A percentile compares a stretch with the other conserved stretches of the same genome.
Conservation (phyloP, 192 early-diverging fungal species). For the Coemansia sp. region DNA sequence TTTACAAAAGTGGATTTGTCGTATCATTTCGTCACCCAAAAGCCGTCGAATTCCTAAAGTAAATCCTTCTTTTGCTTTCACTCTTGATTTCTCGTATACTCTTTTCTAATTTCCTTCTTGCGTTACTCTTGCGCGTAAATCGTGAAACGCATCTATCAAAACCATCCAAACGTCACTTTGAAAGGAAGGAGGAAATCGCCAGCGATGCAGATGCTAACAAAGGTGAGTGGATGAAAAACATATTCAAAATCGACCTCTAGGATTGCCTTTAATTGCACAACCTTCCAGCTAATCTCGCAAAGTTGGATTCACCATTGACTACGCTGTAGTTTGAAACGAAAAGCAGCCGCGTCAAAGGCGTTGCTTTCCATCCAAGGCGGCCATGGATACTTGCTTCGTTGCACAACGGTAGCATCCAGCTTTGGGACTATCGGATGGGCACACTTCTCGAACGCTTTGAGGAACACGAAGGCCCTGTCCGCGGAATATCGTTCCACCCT, state of each 20-base stretch:
- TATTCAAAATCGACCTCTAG: not conserved
- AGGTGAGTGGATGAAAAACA: constrained; percentile 49
- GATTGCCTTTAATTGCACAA: not conserved
- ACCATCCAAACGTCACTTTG: not conserved
- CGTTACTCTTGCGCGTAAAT: not conserved
- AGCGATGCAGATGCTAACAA: constrained; percentile 80
- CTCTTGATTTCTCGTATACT: not conserved
- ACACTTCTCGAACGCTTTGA: constrained; percentile 97
- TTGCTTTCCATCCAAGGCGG: constrained; percentile 95
- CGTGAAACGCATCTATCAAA: not conserved
- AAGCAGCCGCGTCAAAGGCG: constrained; percentile 95
- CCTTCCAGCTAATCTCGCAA: not conserved
- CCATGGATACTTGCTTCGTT: constrained; percentile 98
- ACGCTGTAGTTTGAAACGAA: constrained; percentile 92
- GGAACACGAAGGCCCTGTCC: constrained; percentile 98
- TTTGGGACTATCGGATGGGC: constrained; percentile 99
- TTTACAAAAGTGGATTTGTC: not conserved
- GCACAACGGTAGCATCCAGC: constrained; percentile 96
- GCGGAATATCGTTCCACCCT: constrained; percentile 94
- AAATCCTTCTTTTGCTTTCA: not conserved
- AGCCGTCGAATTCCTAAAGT: not conserved
- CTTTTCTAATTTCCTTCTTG: not conserved
- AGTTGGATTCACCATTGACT: not conserved
- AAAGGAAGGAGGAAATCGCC: constrained; percentile 1
- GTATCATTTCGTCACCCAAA: not conserved